Evolutionary conservation across 495 filamentous ascomycete genomes (phyloP).

Genomic region (Penicillium flavigenum): DNA sequence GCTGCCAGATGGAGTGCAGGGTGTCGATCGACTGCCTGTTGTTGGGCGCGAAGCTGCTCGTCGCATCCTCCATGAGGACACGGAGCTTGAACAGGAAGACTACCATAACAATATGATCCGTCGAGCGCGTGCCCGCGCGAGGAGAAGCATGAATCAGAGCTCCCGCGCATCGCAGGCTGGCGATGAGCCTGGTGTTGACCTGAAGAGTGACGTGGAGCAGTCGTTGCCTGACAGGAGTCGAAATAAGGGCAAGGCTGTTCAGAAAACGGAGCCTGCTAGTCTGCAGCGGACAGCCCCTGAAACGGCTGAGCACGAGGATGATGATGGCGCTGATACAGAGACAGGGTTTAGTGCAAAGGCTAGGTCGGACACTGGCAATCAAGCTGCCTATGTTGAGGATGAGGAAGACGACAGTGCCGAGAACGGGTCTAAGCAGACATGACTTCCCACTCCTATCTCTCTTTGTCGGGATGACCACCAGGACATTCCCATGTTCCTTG

Average conservation of each 20-base stretch:
- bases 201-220: slow-evolving; percentile 26
- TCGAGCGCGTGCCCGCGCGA: slow-evolving; percentile 27
- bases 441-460: slow-evolving; percentile 1
- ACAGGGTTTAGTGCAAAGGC: slow-evolving; percentile 19
- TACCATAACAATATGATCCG: slow-evolving; percentile 46
- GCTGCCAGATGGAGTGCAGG: slow-evolving; percentile 46
- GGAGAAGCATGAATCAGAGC: slow-evolving; percentile 9
- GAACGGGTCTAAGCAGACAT: slow-evolving; percentile 13
- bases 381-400: slow-evolving; percentile 25
- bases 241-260: slow-evolving; percentile 28
- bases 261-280: slow-evolving; percentile 13
- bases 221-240: slow-evolving; percentile 15
- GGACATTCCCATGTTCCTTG: not conserved
- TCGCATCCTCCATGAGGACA: slow-evolving; percentile 64
- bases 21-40: slow-evolving; percentile 65
- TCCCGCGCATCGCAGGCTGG: slow-evolving; percentile 15
- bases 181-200: slow-evolving; percentile 31
- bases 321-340: slow-evolving; percentile 22
- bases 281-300: slow-evolving; percentile 6
- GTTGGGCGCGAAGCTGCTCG: slow-evolving; percentile 64
- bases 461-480: not conserved
- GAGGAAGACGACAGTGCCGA: slow-evolving; percentile 8
- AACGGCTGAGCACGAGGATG: slow-evolving; percentile 15
- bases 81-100: slow-evolving; percentile 37
- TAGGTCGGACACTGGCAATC: slow-evolving; percentile 10